Evolutionary conservation across 768 basidiomycete species (phyloP).

Genomic region (Holtermannia corniformis): DNA sequence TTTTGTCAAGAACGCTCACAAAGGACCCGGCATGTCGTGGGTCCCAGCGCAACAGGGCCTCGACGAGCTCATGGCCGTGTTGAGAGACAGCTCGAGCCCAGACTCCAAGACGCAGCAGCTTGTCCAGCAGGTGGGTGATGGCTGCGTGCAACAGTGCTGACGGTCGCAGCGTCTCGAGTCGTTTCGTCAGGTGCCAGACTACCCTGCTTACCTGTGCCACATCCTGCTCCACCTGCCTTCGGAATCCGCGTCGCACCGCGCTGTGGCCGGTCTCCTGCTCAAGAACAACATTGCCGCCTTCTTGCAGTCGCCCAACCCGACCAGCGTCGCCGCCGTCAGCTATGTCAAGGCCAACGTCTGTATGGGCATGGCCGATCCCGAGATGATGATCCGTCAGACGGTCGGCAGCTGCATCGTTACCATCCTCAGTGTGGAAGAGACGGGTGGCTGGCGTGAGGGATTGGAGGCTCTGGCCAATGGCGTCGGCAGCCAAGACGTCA

Average conservation of each 20-base stretch:
- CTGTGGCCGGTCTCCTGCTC: constrained; percentile 90
- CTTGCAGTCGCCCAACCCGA: constrained; percentile 51
- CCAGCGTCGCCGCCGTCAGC: constrained; percentile 50
- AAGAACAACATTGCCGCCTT: constrained; percentile 76
- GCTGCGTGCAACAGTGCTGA: neutral
- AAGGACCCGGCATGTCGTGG: too few species aligned
- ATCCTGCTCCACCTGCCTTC: constrained; percentile 70
- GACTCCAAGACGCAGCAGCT: constrained; percentile 59
- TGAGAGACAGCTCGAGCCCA: constrained; percentile 80
- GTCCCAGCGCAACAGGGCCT: constrained; percentile 54
- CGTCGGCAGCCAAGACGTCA: constrained; percentile 63
- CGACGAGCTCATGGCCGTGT: constrained; percentile 82
- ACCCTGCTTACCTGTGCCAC: constrained; percentile 89
- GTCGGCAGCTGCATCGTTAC: constrained; percentile 87
- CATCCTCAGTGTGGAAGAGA: constrained; percentile 77
- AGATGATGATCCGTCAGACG: constrained; percentile 84
- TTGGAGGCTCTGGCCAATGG: constrained; percentile 71
- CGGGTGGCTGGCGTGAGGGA: constrained; percentile 91
- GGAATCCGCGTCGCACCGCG: constrained; percentile 86
- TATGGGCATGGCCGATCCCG: constrained; percentile 55
- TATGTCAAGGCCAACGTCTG: constrained; percentile 45
- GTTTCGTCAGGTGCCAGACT: constrained; percentile 73
- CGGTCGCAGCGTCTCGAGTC: constrained; percentile 35
- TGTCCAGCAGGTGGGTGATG: constrained; percentile 63
- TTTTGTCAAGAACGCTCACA: too few species aligned